A percentile compares a stretch with the other conserved stretches of the same genome.
These are phyloP conservation scores for Verbena officinalis DNA, from an alignment of 257 asterid species.

Conservation along the genomic window DNA sequence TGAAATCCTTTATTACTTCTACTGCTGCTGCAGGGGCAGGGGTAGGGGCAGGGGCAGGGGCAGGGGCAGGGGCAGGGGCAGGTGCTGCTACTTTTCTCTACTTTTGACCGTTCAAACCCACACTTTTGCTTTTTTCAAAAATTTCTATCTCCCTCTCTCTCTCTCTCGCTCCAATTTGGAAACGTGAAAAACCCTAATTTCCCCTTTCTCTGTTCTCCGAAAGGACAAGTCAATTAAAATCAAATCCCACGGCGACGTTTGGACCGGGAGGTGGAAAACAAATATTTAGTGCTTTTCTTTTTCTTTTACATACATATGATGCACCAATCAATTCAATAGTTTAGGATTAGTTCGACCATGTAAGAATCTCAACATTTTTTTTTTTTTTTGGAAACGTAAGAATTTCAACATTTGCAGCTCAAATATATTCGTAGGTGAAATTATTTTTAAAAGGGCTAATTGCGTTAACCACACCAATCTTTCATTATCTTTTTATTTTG, in stretches of 20 bases:
- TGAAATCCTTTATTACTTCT: slow-evolving; percentile 23
- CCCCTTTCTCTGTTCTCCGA: background rate
- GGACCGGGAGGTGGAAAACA: slow-evolving; percentile 13
- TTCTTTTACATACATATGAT: background rate
- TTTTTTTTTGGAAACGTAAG: too few relatives aligned
- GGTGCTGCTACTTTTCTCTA: slow-evolving; percentile 28
- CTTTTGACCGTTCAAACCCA: slow-evolving; percentile 59
- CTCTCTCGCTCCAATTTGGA: slow-evolving; percentile 7
- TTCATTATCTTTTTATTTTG: too few relatives aligned
- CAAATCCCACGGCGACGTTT: slow-evolving; percentile 36
- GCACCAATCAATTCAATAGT: background rate
- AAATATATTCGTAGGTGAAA: too few relatives aligned
- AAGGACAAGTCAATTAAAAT: slow-evolving; percentile 21
- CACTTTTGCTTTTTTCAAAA: slow-evolving; percentile 44
- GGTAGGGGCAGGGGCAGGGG: too few relatives aligned
- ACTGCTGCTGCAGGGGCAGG: slow-evolving; percentile 4
- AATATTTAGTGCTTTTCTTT: background rate
- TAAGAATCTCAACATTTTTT: too few relatives aligned
- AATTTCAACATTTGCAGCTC: too few relatives aligned
- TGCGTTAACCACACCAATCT: too few relatives aligned
- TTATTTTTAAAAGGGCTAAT: too few relatives aligned
- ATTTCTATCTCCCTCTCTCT: slow-evolving; percentile 25
- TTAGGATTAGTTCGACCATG: background rate
- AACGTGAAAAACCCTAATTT: slow-evolving; percentile 31
- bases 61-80: too few relatives aligned